Evolutionary conservation across 192 early-diverging fungal genomes (phyloP), one percentile per base, ranked within the genome.

Genomic region (Obelidium mucronatum): DNA sequence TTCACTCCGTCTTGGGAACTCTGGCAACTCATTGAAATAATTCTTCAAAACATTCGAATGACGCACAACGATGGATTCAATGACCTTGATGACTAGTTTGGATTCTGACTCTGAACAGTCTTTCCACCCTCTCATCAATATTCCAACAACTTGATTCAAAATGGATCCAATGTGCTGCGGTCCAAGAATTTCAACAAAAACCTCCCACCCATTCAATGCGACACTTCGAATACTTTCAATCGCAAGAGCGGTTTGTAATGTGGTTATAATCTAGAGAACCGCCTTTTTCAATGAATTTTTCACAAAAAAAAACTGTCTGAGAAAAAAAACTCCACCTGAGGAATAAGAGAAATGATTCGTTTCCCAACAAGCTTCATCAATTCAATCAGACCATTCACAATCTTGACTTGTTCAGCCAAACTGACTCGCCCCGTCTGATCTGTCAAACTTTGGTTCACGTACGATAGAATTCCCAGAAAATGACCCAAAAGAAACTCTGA

Each of bases 241-340:
- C 33, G 82, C 77, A 40, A 87, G 24, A 3, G 67, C 80, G 2
- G 79, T 83, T 77, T 85, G 83, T 33, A 87, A 73, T 1, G 81
- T 79, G 1, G 81, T 75, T 4, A 85, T 59, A 39, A 85, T 76
- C 83, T 86, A 36, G 30, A n/a, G n/a, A n/a, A n/a, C n/a, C n/a
- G n/a, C n/a, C n/a, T n/a, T n/a, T n/a, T 54, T 22, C 33, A 67
- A 42, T 34, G 2, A 42, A 52, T 69, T 69, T 3, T 28, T 61
- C 0, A 60, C 4, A 2, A 35, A 36, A 28, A 64, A 2, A 75
- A 81, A 66, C 31, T 30, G 0, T 36, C 11, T 8, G 28, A 74
- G n/a, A 36, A 53, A 64, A 39, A 75, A 81, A 53, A 3, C 22
- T 0, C 2, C 58, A 85, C 78, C 81, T 85, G 84, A 15, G 78